Base-by-base conservation (phyloP, 352 stramenopile species). In the Albugo laibachii region DNA sequence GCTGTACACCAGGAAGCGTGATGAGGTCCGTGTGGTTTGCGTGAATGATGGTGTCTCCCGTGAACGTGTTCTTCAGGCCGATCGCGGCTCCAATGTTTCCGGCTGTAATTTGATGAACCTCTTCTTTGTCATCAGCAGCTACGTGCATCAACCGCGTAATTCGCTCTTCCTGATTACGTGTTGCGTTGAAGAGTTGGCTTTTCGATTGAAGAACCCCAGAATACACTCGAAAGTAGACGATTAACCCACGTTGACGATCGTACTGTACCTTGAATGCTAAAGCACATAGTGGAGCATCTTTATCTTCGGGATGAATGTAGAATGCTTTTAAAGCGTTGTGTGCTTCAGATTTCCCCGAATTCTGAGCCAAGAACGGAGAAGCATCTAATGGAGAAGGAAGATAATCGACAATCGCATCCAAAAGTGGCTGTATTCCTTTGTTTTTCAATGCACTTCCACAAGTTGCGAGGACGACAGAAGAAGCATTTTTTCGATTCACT, bases 321-420 rank as follows among this genome's bases (percentile, higher is more conserved):
- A 41, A 12, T 46, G 15, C 12, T 40, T 45, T 18, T 43, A 14
- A 31, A 31, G 3, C n/a, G n/a, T n/a, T n/a, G 14, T 41, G 14
- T 16, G 36, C 8, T 36, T 56, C 47, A 47, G 45, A 48, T 34
- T 72, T 80, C 45, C 45, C 49, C 41, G 73, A 81, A 31, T 62
- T 50, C 13, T 76, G 66, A 18, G 68, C 63, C 51, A 77, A 66
- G 45, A 79, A 87, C 11, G 68, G 68, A 31, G 67, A 74, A 14
- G 81, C 52, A 36, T 98, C 94, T 13, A 92, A 31, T 11, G 94
- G 94, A 12, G 89, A 96, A 54, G 94, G 94, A 58, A 99, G 62
- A 66, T 98, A 99, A 55, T 96, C 78, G 21, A 97, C 57, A 6
- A 99, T 91, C 20, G 92, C 95, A 61, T 99, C 95, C 14, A 99